Evolutionary conservation across 306 rosid genomes (phyloP).

Genomic region (Gleditsia sinensis): DNA sequence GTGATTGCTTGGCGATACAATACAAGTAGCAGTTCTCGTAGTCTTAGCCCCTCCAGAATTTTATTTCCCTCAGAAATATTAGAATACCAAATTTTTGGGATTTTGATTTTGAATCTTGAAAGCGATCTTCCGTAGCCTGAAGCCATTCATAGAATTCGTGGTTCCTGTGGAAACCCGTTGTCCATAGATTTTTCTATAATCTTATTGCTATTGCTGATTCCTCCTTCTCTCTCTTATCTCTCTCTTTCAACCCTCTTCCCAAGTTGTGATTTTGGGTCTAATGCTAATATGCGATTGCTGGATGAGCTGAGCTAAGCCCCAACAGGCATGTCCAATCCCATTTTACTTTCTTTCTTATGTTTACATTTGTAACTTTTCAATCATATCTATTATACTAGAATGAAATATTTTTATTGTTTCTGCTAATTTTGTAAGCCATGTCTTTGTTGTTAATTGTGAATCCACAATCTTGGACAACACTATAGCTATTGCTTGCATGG

Average conservation of each 20-base stretch:
- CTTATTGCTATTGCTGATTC: not conserved
- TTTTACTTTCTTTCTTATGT: not conserved
- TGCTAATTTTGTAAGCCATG: not conserved
- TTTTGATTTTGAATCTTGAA: conserved; percentile 25
- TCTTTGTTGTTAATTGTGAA: not conserved
- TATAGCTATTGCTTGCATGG: not conserved
- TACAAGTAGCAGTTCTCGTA: not conserved
- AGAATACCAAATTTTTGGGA: not conserved
- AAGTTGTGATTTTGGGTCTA: not conserved
- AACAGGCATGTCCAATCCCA: conserved; percentile 26
- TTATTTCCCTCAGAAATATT: not conserved
- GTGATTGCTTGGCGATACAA: not conserved
- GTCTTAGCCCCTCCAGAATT: conserved; percentile 4
- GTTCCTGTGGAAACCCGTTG: conserved; percentile 33
- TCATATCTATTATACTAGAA: not conserved
- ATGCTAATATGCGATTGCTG: not conserved
- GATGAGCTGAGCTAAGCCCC: conserved; percentile 7
- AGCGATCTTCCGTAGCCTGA: conserved; percentile 38
- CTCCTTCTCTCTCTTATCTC: not conserved
- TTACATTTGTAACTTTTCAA: not conserved
- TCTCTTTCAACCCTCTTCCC: not conserved
- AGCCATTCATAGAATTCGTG: conserved; percentile 46
- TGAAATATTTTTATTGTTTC: not conserved
- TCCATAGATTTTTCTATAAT: conserved; percentile 4
- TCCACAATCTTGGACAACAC: not conserved